Evolutionary conservation across 2,329 filamentous ascomycete species (phyloP), one percentile per base, ranked within the genome.

Genomic region (Chrysosporium keratinophilum): DNA sequence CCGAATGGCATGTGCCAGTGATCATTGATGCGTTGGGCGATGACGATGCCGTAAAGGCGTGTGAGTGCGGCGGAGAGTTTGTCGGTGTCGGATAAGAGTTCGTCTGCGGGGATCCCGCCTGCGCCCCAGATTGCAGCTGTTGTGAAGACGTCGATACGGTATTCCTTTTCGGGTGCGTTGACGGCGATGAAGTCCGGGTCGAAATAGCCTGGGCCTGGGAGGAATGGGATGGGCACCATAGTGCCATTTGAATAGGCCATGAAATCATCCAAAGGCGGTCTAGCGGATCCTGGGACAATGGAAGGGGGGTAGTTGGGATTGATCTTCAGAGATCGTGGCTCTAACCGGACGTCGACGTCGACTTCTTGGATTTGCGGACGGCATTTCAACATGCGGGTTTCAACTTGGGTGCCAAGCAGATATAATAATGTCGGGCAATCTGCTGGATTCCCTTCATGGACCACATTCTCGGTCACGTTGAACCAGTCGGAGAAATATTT

Each of bases 311-410:
- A 41, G 1, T 34, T 48, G 19, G 56, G 45, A 28, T 57, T 51
- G 40, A 57, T 49, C 46, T 52, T 52, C 5, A 28, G 35, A n/a
- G 56, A 28, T 23, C 33, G 19, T 6, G 39, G 42, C 34, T 43
- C 42, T 3, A 43, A 35, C 48, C 48, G 35, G 35, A 51, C 12
- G 40, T 51, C 48, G 3, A 57, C 52, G 12, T 63, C 50, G 3
- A 62, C 56, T 41, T 58, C 54, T n/a, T 63, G 56, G 10, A 63
- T 23, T 43, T 56, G 51, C 44, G 58, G 57, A 10, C 50, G 53
- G 54, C 60, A 62, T 35, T 52, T 48, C 45, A 61, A 49, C 2
- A 58, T 57, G n/a, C 44, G 50, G 23, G 60, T 58, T 43, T 58
- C 40, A 34, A 54, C 52, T 39, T 60, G n/a, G 7, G 49, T 28